phyloP scores from a whole-genome alignment of 208 protist genomes.

The Acanthamoeba healyi region DNA sequence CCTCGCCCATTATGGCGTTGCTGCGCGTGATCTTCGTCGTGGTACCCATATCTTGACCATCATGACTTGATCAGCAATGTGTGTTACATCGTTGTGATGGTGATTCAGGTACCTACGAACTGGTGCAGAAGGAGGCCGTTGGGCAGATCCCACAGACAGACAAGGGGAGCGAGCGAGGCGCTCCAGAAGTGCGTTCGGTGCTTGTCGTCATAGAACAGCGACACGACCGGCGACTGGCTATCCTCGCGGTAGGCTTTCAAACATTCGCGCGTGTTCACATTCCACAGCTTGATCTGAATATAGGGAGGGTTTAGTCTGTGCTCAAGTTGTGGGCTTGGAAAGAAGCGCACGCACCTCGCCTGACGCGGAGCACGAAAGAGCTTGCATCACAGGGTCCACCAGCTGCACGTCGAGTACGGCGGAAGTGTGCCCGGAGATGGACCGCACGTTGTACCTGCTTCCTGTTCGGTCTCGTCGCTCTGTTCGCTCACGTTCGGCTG shows the following conservation, averaged over 20 bases:
- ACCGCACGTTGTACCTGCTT: neutral
- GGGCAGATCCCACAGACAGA: neutral
- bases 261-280: conserved; percentile 12
- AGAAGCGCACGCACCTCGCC: neutral
- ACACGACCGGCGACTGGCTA: neutral
- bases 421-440: neutral
- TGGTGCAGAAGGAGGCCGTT: neutral
- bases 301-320: too few relatives aligned
- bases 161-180: neutral
- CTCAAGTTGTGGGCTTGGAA: too few relatives aligned
- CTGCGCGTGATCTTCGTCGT: neutral
- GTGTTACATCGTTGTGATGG: neutral
- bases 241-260: neutral
- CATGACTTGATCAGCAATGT: neutral
- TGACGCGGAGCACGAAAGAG: neutral
- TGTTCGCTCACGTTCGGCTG: conserved; percentile 7
- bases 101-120: neutral
- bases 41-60: neutral
- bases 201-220: neutral
- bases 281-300: conserved; percentile 39
- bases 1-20: neutral
- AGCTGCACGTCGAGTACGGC: neutral
- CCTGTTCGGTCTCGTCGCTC: conserved; percentile 21
- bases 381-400: conserved; percentile 37
- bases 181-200: conserved; percentile 24